phyloP scores from a whole-genome alignment of 1,284 basidiomycete species.

The Trametes pubescens region DNA sequence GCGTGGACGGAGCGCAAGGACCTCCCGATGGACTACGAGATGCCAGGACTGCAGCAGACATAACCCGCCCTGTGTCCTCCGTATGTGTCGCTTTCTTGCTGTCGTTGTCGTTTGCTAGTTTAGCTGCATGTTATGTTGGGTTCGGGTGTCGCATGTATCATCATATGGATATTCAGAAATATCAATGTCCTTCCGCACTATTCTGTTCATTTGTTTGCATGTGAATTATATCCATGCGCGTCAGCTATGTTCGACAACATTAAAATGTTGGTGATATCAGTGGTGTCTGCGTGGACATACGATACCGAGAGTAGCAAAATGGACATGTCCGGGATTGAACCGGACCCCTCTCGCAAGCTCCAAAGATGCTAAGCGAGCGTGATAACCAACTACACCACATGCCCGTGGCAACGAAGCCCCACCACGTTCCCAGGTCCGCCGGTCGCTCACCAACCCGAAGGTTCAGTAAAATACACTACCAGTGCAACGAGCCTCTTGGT shows the following conservation, averaged over 20 bases:
- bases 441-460: too few relatives aligned
- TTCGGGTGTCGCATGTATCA: background rate
- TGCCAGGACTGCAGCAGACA: slow-evolving; percentile 54
- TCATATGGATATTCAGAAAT: background rate
- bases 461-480: too few relatives aligned
- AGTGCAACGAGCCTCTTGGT: too few relatives aligned
- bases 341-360: background rate
- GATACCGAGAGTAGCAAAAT: background rate
- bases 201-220: background rate
- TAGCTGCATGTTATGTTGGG: slow-evolving; percentile 5
- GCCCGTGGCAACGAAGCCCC: background rate
- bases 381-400: slow-evolving; percentile 13
- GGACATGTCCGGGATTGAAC: slow-evolving; percentile 1
- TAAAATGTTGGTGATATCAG: too few relatives aligned
- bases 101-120: slow-evolving; percentile 6
- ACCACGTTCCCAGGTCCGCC: background rate
- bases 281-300: too few relatives aligned
- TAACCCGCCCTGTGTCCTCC: slow-evolving; percentile 15
- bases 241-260: too few relatives aligned
- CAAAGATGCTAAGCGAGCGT: slow-evolving; percentile 5
- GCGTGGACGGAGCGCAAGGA: slow-evolving; percentile 75
- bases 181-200: background rate
- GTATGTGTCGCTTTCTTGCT: slow-evolving; percentile 9
- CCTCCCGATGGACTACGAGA: slow-evolving; percentile 75
- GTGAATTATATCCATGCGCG: background rate